These are phyloP conservation scores for Dioszegia aurantiaca DNA, from an alignment of 768 basidiomycete genomes.

Conservation along the genomic window DNA sequence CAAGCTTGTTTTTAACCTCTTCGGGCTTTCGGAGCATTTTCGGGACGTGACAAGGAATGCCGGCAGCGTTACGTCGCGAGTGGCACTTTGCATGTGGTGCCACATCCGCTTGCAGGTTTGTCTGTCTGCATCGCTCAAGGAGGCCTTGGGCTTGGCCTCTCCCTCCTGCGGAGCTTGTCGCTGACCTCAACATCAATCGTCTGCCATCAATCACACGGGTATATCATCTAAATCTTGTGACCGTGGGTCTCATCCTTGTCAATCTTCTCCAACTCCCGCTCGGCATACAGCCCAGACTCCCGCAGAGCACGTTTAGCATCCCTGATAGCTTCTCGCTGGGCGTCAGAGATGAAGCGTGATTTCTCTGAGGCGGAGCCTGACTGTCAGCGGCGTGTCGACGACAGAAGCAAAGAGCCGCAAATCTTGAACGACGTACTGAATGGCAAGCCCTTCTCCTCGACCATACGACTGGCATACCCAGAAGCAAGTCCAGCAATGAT, in stretches of 20 bases:
- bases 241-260: conserved; percentile 39
- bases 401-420: neutral
- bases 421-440: conserved; percentile 32
- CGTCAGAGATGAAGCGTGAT: conserved; percentile 32
- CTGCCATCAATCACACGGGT: too few species aligned
- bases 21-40: too few species aligned
- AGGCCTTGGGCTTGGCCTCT: too few species aligned
- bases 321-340: conserved; percentile 24
- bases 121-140: too few species aligned
- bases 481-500: conserved; percentile 39
- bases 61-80: too few species aligned
- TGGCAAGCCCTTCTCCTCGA: conserved; percentile 42
- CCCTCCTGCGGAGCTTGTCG: too few species aligned
- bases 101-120: too few species aligned
- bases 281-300: conserved; percentile 35
- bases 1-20: too few species aligned
- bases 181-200: too few species aligned
- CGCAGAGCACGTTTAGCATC: conserved; percentile 42
- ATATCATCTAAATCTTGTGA: conserved; percentile 23
- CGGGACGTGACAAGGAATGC: too few species aligned
- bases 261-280: conserved; percentile 31
- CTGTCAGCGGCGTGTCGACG: conserved; percentile 15
- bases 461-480: conserved; percentile 31
- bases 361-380: conserved; percentile 25
- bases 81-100: too few species aligned